A percentile compares a stretch with the other conserved stretches of the same genome.
Evolutionary conservation across 352 stramenopile species (phyloP).

Genomic region (Globisporangium carolinianum): DNA sequence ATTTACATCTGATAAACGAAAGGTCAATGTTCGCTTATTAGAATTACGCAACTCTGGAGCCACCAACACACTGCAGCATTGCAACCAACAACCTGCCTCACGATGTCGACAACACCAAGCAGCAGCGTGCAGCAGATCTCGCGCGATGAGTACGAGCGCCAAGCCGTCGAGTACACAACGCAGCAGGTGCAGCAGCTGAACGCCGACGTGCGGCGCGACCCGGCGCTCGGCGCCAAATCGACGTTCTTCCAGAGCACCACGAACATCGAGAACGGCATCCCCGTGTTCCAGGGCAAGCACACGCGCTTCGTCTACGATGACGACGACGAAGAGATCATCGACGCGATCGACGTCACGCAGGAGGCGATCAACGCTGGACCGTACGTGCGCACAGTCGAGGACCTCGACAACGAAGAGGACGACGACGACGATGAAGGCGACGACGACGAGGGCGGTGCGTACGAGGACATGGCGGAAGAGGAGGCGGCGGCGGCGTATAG

Average conservation of each 20-base stretch:
- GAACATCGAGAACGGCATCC: conserved; percentile 53
- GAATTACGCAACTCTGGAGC: conserved; percentile 1
- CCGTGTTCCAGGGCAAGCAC: conserved; percentile 74
- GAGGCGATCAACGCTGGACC: conserved; percentile 38
- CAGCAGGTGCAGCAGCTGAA: conserved; percentile 61
- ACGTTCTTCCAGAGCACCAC: conserved; percentile 54
- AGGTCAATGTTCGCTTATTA: too few relatives aligned
- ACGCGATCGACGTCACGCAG: conserved; percentile 55
- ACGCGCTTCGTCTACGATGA: conserved; percentile 79
- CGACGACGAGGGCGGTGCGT: conserved; percentile 17
- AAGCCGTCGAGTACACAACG: conserved; percentile 64
- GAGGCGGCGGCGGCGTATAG: background rate
- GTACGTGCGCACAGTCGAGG: conserved; percentile 50
- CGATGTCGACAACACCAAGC: background rate
- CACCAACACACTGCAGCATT: background rate
- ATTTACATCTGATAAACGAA: too few relatives aligned
- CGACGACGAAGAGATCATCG: conserved; percentile 59
- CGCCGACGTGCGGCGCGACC: conserved; percentile 38
- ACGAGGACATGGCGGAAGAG: conserved; percentile 7
- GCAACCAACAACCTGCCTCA: background rate
- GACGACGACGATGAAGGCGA: conserved; percentile 32
- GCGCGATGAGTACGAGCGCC: conserved; percentile 43
- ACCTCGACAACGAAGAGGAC: conserved; percentile 39
- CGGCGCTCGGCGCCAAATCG: conserved; percentile 42
- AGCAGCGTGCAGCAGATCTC: conserved; percentile 31